These are phyloP conservation scores for Rhodomyrtus tomentosa DNA, from an alignment of 345 rosid species.

Conservation along the genomic window DNA sequence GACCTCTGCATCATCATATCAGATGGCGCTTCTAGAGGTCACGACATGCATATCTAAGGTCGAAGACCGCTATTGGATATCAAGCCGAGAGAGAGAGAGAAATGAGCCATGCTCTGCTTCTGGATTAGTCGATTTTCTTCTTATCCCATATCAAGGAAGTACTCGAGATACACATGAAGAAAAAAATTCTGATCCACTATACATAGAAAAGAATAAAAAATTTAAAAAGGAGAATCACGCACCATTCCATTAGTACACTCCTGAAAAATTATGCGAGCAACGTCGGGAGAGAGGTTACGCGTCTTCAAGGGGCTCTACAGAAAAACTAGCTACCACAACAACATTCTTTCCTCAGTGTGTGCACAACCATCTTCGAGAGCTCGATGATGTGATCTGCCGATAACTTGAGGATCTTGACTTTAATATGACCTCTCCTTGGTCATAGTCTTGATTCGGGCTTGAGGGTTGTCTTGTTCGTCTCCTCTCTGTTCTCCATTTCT, in stretches of 20 bases:
- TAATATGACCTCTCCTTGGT: slow-evolving; percentile 3
- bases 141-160: neutral
- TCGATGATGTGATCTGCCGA: neutral
- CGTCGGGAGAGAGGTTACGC: neutral
- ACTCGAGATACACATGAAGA: neutral
- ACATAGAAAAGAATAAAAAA: too few relatives aligned
- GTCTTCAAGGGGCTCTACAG: neutral
- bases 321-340: neutral
- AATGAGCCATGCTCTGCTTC: neutral
- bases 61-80: too few relatives aligned
- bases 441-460: too few relatives aligned
- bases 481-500: too few relatives aligned
- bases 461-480: too few relatives aligned
- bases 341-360: neutral
- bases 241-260: neutral
- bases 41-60: too few relatives aligned
- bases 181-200: neutral
- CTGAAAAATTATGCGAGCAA: neutral
- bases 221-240: neutral
- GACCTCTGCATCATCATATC: neutral
- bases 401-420: neutral
- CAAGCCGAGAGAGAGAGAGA: too few relatives aligned
- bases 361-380: neutral
- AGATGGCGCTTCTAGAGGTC: neutral
- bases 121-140: neutral